Base-by-base conservation (phyloP, 257 asterid genomes). In the Fraxinus pennsylvanica region DNA sequence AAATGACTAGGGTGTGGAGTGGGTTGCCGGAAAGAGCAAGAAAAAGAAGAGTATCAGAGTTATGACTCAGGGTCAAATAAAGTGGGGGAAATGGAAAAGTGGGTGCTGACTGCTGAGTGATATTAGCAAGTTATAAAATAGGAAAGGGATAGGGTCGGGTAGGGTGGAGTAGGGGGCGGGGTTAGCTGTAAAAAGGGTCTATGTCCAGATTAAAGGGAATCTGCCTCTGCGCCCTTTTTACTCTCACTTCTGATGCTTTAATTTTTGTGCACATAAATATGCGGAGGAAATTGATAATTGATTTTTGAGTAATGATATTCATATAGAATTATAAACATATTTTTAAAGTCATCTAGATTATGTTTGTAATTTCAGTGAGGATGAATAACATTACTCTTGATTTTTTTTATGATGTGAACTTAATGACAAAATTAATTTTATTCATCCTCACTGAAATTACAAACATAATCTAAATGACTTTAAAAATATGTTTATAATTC, bases 151-250 rank as follows among this genome's bases (percentile, higher is more conserved):
- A 54, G 36, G 59, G 33, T 76, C 27, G 71, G 68, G 5, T 1
- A 7, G 36, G 29, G 50, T 2, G 76, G 50, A 43, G 9, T 8
- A 12, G 33, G 39, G 61, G 76, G 57, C 4, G 66, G 5, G 30
- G 27, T 25, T 22, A n/a, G 0, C 68, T 63, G 69, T 61, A 61
- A 61, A 61, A 61, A 61, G 68, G 35, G 68, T 22, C 68, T 1
- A 6, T 25, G 68, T 61, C 68, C 67, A 59, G 67, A 81, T 81
- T 81, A 82, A 79, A 79, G 74, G 86, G 88, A 82, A 85, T 85
- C 87, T 84, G 73, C 72, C 68, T 67, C 65, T 74, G 69, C 69
- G 21, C 13, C 22, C 67, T 68, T 63, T 83, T 45, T 41, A 61
- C 69, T n/a, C 50, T 71, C 82, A 9, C 61, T 43, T 21, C 78